These are phyloP conservation scores for Setaria viridis DNA, from an alignment of 202 grass and related monocot species.

Conservation along the genomic window DNA sequence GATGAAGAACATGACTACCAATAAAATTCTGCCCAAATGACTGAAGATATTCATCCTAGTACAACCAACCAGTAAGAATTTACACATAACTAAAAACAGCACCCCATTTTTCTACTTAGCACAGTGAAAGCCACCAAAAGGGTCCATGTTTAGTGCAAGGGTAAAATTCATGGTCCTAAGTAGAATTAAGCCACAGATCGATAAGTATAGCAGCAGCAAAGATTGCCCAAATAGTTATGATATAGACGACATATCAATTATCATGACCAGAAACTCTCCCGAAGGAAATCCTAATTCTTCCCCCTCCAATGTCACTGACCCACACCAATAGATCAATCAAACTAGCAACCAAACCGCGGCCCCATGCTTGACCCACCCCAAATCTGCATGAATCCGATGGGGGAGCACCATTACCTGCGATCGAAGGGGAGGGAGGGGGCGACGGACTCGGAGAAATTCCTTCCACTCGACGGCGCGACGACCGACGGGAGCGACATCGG, in stretches of 20 bases:
- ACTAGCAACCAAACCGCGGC: background rate
- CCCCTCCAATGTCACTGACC: background rate
- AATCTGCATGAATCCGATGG: conserved; percentile 1
- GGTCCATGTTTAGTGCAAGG: background rate
- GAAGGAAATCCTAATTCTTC: background rate
- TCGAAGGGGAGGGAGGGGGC: background rate
- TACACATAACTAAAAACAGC: too few species aligned
- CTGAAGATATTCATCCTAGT: too few species aligned
- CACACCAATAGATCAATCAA: background rate
- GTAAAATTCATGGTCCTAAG: background rate
- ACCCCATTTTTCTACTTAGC: background rate
- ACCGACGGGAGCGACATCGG: background rate
- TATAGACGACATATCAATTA: background rate
- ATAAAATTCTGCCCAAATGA: too few species aligned
- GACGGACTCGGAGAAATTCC: background rate
- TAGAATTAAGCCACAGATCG: background rate
- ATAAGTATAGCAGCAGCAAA: conserved; percentile 1
- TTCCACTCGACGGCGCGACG: conserved; percentile 13
- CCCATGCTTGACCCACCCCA: background rate
- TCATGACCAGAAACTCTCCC: background rate
- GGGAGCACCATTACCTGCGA: too few species aligned
- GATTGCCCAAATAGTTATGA: background rate
- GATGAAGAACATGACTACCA: too few species aligned
- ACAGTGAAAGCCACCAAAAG: background rate
- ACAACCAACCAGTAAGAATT: too few species aligned